phyloP scores from a whole-genome alignment of 306 rosid genomes.

The Quercus variabilis region DNA sequence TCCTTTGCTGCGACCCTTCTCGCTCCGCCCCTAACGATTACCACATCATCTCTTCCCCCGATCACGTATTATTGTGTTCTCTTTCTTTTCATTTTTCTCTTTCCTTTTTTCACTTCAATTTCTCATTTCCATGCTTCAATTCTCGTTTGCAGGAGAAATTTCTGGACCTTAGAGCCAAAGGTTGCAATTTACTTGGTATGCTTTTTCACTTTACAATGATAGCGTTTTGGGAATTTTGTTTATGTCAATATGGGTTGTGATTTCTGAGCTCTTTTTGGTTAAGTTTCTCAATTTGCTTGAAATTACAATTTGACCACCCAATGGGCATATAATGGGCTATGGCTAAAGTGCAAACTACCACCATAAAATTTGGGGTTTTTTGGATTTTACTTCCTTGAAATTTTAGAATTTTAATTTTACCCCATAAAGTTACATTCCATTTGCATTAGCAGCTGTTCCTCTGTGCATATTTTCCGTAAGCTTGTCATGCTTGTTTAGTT shows the following conservation, averaged over 20 bases:
- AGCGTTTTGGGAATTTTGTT: not conserved
- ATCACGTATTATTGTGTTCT: slow-evolving; percentile 45
- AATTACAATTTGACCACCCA: not conserved
- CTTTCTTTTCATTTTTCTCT: not conserved
- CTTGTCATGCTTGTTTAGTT: too few relatives aligned
- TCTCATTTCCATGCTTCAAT: not conserved
- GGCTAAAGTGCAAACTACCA: too few relatives aligned
- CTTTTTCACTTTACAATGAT: not conserved
- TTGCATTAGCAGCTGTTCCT: too few relatives aligned
- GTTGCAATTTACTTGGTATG: slow-evolving; percentile 80
- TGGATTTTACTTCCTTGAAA: too few relatives aligned
- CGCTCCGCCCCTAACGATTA: slow-evolving; percentile 72
- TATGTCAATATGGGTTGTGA: not conserved
- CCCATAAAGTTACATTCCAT: too few relatives aligned
- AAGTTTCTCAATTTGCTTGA: slow-evolving; percentile 1
- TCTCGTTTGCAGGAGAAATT: slow-evolving; percentile 72
- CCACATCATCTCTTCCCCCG: slow-evolving; percentile 69
- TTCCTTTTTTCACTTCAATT: not conserved
- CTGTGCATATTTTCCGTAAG: too few relatives aligned
- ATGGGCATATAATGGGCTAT: not conserved
- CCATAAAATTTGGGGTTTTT: too few relatives aligned
- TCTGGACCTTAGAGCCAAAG: slow-evolving; percentile 66
- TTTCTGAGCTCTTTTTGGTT: not conserved
- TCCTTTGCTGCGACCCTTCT: slow-evolving; percentile 84
- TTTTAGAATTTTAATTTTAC: too few relatives aligned